Conservation (phyloP, 83 land plant species). For the Isoetes engelmannii region DNA sequence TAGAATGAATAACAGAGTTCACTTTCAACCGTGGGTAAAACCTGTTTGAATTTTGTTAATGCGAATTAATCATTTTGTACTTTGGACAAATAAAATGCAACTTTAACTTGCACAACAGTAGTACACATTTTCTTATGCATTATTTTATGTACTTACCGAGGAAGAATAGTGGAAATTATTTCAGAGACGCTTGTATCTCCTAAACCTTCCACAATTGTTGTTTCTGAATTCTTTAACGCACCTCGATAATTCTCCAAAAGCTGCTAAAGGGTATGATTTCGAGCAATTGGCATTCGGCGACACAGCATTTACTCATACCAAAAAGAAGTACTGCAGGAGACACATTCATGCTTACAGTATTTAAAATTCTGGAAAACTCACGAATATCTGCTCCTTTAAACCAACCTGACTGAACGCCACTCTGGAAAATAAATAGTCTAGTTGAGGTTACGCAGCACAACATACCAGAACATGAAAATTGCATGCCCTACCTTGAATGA, state of each 20-base stretch:
- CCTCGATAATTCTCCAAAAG: constrained; percentile 13
- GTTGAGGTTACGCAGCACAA: neutral
- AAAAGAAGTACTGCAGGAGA: neutral
- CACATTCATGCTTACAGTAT: constrained; percentile 5
- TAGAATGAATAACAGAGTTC: constrained; percentile 31
- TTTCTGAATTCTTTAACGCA: neutral
- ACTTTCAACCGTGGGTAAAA: constrained; percentile 41
- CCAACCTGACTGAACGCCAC: constrained; percentile 11
- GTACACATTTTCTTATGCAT: constrained; percentile 5
- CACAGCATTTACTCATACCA: neutral
- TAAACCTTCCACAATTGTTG: neutral
- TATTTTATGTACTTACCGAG: constrained; percentile 4
- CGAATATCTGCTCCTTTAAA: constrained; percentile 2
- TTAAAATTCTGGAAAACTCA: constrained; percentile 8
- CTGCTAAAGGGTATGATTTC: constrained; percentile 9
- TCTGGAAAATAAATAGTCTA: constrained; percentile 1
- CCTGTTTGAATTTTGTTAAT: constrained; percentile 19
- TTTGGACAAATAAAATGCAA: neutral
- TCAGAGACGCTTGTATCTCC: constrained; percentile 4
- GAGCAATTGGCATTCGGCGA: neutral
- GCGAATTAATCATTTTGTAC: neutral
- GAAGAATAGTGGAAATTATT: constrained; percentile 7
- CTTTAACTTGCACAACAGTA: neutral
- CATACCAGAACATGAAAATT: neutral
- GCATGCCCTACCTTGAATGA: constrained; percentile 23